Base-by-base conservation (phyloP, 768 basidiomycete genomes). In the Rhodotorula kratochvilovae region DNA sequence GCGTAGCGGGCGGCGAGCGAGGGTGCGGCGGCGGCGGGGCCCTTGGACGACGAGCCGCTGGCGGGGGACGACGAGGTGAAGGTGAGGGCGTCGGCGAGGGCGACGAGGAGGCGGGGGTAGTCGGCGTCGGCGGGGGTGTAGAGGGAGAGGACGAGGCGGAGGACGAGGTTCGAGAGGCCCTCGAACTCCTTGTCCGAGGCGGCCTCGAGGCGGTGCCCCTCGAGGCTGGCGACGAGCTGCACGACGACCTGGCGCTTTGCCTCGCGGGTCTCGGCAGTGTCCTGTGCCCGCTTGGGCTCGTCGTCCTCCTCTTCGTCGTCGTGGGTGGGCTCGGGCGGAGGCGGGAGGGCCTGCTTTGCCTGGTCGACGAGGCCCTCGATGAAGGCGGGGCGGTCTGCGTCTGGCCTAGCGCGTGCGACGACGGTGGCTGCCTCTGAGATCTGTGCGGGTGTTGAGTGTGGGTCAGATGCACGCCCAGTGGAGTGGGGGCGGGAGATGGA, bases 141-240 rank as follows among this genome's bases (percentile, higher is more conserved):
- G 11, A 60, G 60, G 23, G 56, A 36, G 45, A 68, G 65, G 67
- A 71, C 57, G 55, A 75, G 64, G 13, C 61, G 45, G 33, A 75
- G 67, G 48, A 67, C 29, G n/a, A 75, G 54, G 65, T 75, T 75
- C n/a, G 68, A 31, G 67, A 62, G 66, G 10, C 67, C 74, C 51
- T 71, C 70, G 42, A 71, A 71, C 65, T 75, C 70, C 43, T 36
- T 50, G 45, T 66, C 56, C 23, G 27, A 21, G 51, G 46, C 12
- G 33, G 33, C 27, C 16, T 21, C 33, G 64, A 57, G 43, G 21
- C 50, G 56, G 57, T 65, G 27, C 4, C 29, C 33, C 27, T 53
- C 54, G 63, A 74, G 25, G 51, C 35, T 33, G 27, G 31, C 50
- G 67, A 75, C 29, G 33, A 75, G 31, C 12, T 59, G 29, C 16